Conservation (phyloP, 1,284 basidiomycete genomes). For the Pholiota adiposa region DNA sequence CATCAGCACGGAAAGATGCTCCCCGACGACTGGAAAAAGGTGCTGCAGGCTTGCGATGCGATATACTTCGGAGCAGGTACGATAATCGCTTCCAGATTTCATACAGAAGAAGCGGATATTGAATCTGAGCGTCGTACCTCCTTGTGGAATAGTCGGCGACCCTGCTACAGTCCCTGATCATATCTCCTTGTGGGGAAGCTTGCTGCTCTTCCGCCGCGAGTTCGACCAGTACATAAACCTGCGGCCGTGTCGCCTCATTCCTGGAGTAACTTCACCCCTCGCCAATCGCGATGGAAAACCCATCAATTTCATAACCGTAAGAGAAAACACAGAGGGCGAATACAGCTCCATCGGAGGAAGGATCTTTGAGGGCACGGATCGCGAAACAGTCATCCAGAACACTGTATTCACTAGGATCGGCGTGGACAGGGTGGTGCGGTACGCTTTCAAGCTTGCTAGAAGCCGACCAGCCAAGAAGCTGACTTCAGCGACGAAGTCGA, state of each 20-base stretch:
- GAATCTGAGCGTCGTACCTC: neutral
- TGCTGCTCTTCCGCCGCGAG: slow-evolving; percentile 53
- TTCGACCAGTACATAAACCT: slow-evolving; percentile 63
- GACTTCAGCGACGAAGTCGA: slow-evolving; percentile 57
- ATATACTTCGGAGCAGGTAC: slow-evolving; percentile 45
- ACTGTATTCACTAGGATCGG: slow-evolving; percentile 49
- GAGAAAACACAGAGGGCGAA: slow-evolving; percentile 64
- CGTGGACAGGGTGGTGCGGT: slow-evolving; percentile 55
- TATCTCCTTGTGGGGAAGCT: slow-evolving; percentile 57
- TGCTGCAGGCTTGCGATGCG: slow-evolving; percentile 40
- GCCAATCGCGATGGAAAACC: slow-evolving; percentile 38
- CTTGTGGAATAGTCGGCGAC: slow-evolving; percentile 30
- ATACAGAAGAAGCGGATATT: neutral
- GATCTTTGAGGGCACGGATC: slow-evolving; percentile 42
- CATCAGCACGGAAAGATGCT: slow-evolving; percentile 40
- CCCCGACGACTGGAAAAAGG: slow-evolving; percentile 37
- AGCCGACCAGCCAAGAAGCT: slow-evolving; percentile 52
- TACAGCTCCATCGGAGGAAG: slow-evolving; percentile 57
- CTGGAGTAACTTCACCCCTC: slow-evolving; percentile 53
- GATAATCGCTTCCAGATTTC: slow-evolving; percentile 5
- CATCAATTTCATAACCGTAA: slow-evolving; percentile 55
- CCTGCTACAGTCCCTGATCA: slow-evolving; percentile 54
- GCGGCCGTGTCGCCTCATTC: slow-evolving; percentile 52
- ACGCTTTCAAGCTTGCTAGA: slow-evolving; percentile 56
- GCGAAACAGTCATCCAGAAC: slow-evolving; percentile 39